Evolutionary conservation across 768 basidiomycete species (phyloP), one percentile per base, ranked within the genome.

Genomic region (Melanogaster broomeanus): DNA sequence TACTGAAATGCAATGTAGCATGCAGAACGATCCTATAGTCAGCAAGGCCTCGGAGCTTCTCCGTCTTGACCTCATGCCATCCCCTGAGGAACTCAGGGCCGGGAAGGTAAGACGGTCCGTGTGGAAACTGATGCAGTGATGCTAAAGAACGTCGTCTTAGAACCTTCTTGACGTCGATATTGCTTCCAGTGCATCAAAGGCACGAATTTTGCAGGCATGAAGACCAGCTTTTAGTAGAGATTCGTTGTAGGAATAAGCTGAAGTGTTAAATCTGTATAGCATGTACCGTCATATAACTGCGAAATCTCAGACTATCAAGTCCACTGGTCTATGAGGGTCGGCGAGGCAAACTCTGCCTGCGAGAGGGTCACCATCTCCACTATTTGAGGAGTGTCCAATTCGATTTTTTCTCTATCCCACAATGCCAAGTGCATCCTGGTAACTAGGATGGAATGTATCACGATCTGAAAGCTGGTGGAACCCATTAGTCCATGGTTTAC

Each of bases 1-100:
- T 57, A 16, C 38, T 57, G 11, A 54, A 21, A 34, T 5, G 44
- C 19, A 28, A 56, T 31, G 15, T 47, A 87, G 85, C 59, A 92
- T 92, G 88, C 85, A 86, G 66, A 82, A 82, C 50, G 91, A 93
- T 61, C 91, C 91, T 2, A 78, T 90, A 28, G 88, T 93, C 27
- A 77, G 80, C 50, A 87, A 88, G 69, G 82, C 86, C 2, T 83
- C 87, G 9, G 90, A 94, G 68, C 73, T 97, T 27, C 67, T 95
- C 57, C 77, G 89, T 42, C 68, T 93, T 33, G 86, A 82, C 12
- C 73, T 87, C 56, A 94, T 95, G 91, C 92, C 91, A 9, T 78
- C 83, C 5, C 76, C 84, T 6, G 76, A 82, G 8, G 89, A 92
- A 62, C 69, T 97, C 61, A 83, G 75, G 65, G 79, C 66, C 31